Conservation (phyloP, 2,329 filamentous ascomycete species). For the Neophaeococcomyces mojaviensis region DNA sequence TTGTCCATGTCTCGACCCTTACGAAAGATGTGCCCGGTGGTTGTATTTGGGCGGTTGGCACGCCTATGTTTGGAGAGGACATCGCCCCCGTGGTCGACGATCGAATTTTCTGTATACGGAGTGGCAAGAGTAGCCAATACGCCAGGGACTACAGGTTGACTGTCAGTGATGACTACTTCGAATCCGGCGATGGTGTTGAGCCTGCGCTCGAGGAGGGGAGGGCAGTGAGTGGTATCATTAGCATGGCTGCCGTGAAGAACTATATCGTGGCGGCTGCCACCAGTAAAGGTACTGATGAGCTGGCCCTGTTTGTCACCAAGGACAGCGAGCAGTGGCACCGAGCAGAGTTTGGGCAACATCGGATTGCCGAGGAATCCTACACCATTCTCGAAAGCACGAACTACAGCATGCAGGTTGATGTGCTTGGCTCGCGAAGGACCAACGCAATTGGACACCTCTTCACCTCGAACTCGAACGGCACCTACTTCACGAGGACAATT, state of each 20-base stretch:
- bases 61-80: conserved; percentile 54
- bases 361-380: conserved; percentile 76
- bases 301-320: conserved; percentile 82
- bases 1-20: conserved; percentile 60
- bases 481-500: conserved; percentile 86
- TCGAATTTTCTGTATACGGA: conserved; percentile 72
- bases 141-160: conserved; percentile 69
- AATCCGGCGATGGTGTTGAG: conserved; percentile 53
- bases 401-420: conserved; percentile 95
- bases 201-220: conserved; percentile 67
- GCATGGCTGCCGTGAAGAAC: conserved; percentile 75
- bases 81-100: conserved; percentile 55
- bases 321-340: conserved; percentile 84
- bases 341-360: conserved; percentile 80
- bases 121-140: conserved; percentile 62
- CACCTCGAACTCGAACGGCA: conserved; percentile 95
- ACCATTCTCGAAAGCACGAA: conserved; percentile 93
- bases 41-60: conserved; percentile 82
- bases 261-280: conserved; percentile 78
- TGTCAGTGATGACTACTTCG: conserved; percentile 78
- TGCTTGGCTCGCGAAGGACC: conserved; percentile 61
- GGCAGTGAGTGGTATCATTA: conserved; percentile 71
- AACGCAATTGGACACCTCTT: conserved; percentile 80
- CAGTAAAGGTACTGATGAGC: conserved; percentile 73
- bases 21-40: conserved; percentile 55